Base-by-base conservation (phyloP, 352 stramenopile species). In the Pythium monospermum region DNA sequence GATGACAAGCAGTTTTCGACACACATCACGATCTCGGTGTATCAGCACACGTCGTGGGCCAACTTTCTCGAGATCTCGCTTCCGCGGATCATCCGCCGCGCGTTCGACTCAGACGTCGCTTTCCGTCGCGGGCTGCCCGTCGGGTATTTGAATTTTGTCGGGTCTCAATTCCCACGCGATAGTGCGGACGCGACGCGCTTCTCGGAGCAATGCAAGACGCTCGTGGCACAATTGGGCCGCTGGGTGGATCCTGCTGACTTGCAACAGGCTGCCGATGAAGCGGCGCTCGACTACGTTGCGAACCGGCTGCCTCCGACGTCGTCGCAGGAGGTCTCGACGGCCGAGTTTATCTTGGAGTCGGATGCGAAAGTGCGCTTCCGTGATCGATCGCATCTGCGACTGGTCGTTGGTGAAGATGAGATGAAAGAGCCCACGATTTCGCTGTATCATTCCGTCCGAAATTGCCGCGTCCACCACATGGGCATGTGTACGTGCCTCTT, bases 1-100 rank as follows among this genome's bases (percentile, higher is more conserved):
- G 74, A 87, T 33, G 62, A 86, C 19, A 66, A 75, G 28, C 37
- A 83, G 46, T 93, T 94, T 49, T 94, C 84, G 13, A 94, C 84
- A 18, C 84, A 94, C 54, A 78, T 94, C 51, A 93, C 84, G 1
- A 79, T 94, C 39, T 93, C 82, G 0, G 74, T 91, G n/a, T 94
- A 94, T 47, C 84, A 94, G 55, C 84, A 92, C 68, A 87, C 83
- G 37, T 86, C 84, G 16, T 94, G 84, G 84, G 80, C 80, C 8
- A 93, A 94, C 57, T 94, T 94, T 52, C 45, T 94, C 46, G 82
- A 94, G 57, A 65, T 93, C 25, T 71, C 76, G 16, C 66, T 94
- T 6, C 82, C 84, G 22, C 79, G 72, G 10, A 66, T 91, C 23
- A 81, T 94, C 46, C 79, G 79, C 15, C 73, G 82, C 44, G 82